Conservation (phyloP, 2,329 filamentous ascomycete species). For the Aspergillus hortae region DNA sequence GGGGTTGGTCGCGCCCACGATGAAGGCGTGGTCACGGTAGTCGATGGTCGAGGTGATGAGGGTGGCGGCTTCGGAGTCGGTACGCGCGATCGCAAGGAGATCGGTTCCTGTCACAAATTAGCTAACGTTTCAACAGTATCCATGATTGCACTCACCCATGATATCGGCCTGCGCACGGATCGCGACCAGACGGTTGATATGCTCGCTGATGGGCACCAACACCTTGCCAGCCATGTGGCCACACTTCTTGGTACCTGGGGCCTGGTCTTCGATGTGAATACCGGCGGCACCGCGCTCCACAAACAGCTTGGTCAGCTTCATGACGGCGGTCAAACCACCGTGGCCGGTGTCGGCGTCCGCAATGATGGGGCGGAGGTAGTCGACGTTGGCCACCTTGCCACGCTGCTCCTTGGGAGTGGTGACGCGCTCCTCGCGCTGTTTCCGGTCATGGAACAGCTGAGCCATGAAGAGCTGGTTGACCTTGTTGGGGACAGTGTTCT, state of each 20-base stretch:
- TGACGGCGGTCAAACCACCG: constrained; percentile 94
- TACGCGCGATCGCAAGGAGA: constrained; percentile 86
- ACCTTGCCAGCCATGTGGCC: constrained; percentile 99
- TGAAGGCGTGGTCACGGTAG: constrained; percentile 89
- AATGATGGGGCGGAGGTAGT: constrained; percentile 93
- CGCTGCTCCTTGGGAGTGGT: constrained; percentile 71
- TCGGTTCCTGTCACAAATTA: constrained; percentile 60
- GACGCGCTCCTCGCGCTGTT: constrained; percentile 93
- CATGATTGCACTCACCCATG: constrained; percentile 62
- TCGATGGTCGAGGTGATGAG: constrained; percentile 97
- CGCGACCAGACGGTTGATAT: constrained; percentile 95
- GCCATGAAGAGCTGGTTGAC: constrained; percentile 97
- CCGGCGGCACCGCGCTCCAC: constrained; percentile 94
- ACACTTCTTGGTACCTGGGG: constrained; percentile 98
- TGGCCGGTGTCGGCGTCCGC: constrained; percentile 97
- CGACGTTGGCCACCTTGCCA: constrained; percentile 70
- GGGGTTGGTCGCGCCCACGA: constrained; percentile 84
- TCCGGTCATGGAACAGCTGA: constrained; percentile 98
- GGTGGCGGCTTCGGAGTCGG: constrained; percentile 95
- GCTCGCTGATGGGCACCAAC: constrained; percentile 91
- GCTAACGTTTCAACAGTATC: background rate
- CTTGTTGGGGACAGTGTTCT: constrained; percentile 98
- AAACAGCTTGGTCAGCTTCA: constrained; percentile 99
- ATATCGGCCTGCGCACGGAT: constrained; percentile 98
- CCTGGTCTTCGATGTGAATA: constrained; percentile 98